Evolutionary conservation across 2,329 filamentous ascomycete species (phyloP), one percentile per base, ranked within the genome.

Genomic region (Bisporella sp.): DNA sequence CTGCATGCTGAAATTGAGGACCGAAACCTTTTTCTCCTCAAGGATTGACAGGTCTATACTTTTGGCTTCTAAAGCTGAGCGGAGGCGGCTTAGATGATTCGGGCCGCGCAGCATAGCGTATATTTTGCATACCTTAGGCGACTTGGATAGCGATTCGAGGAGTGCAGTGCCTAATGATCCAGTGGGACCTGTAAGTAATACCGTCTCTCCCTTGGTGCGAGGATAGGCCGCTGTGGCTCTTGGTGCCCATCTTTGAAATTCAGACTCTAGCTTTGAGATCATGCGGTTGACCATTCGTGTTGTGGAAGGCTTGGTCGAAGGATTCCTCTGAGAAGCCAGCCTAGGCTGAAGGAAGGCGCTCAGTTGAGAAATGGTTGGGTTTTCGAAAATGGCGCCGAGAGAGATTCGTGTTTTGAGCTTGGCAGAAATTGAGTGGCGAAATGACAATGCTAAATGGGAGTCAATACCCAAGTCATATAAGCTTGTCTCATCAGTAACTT

Each of bases 351-450:
- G 48, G 29, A 46, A 48, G 6, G 61, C 39, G 1, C 51, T 44
- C 5, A 65, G 53, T 43, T 58, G 58, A 5, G 54, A 49, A 31
- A 64, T 53, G 8, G 57, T 57, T 3, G 62, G 60, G 28, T 64
- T 59, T 45, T 65, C 64, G 37, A 64, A 64, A 6, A 66, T 58
- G 8, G 56, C 56, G 48, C 57, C 58, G 5, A 66, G 51, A 13
- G 64, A 62, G 21, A 66, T 45, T n/a, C 53, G 49, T 2, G 45
- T 53, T 3, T 57, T 54, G 5, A 66, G 55, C 5, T 56, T 50
- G 6, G 53, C 45, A 1, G 60, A 57, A 1, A 66, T 52, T 4
- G 53, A 57, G 6, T 56, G 45, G 30, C 60, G 58, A 6, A 66
- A 47, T 8, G 51, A 54, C 6, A 65, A 49, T 9, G 64, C 62